A percentile compares a stretch with the other conserved stretches of the same genome.
These are phyloP conservation scores for Fusarium sp. DNA, from an alignment of 2,329 filamentous ascomycete genomes.

Conservation along the genomic window DNA sequence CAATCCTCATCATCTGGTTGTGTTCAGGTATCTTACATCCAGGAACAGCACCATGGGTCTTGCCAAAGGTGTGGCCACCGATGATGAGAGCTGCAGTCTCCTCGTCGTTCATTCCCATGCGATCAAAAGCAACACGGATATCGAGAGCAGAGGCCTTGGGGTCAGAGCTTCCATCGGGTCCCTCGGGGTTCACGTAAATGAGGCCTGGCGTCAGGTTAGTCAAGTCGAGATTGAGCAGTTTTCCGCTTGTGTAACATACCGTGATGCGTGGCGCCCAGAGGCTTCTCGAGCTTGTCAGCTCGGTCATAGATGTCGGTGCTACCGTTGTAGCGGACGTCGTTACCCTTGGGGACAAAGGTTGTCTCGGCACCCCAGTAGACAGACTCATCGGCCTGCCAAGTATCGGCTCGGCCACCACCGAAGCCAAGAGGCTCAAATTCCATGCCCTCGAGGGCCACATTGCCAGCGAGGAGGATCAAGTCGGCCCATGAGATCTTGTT, in stretches of 20 bases:
- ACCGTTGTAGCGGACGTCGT: slow-evolving; percentile 78
- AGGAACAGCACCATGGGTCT: slow-evolving; percentile 82
- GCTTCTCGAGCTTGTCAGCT: slow-evolving; percentile 72
- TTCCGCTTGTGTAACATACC: neutral
- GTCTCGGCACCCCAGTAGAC: slow-evolving; percentile 84
- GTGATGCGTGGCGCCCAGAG: slow-evolving; percentile 76
- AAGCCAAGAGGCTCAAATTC: slow-evolving; percentile 82
- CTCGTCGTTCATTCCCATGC: slow-evolving; percentile 88
- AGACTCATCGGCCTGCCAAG: slow-evolving; percentile 82
- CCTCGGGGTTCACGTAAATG: slow-evolving; percentile 88
- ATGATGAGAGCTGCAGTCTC: slow-evolving; percentile 86
- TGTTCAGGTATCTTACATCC: slow-evolving; percentile 54
- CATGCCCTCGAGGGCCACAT: slow-evolving; percentile 84
- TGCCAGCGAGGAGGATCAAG: slow-evolving; percentile 78
- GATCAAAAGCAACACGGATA: slow-evolving; percentile 80
- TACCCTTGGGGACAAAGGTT: slow-evolving; percentile 76
- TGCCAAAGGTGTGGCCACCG: slow-evolving; percentile 84
- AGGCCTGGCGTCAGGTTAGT: slow-evolving; percentile 62
- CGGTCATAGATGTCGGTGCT: slow-evolving; percentile 69
- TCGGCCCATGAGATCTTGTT: slow-evolving; percentile 88
- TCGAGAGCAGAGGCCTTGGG: slow-evolving; percentile 78
- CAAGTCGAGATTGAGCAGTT: neutral
- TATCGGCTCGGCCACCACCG: slow-evolving; percentile 78
- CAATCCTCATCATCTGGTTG: accelerated
- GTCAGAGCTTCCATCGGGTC: slow-evolving; percentile 80